These are phyloP conservation scores for Starmerella scarabaei DNA, from an alignment of 805 yeast genomes.

Conservation along the genomic window DNA sequence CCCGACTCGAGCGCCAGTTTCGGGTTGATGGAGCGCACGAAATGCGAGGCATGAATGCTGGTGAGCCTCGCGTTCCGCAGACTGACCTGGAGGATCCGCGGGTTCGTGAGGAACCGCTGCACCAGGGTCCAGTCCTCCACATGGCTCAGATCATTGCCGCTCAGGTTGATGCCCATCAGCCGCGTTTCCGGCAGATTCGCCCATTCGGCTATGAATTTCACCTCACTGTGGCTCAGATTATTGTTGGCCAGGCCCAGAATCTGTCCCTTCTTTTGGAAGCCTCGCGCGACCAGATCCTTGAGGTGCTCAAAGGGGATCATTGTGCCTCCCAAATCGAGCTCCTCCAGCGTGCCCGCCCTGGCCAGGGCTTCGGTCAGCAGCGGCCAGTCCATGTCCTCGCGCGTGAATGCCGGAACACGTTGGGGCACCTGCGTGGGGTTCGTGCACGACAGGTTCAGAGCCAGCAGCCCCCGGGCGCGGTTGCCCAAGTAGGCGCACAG, in stretches of 20 bases:
- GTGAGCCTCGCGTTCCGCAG: conserved; percentile 24
- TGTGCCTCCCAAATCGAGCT: conserved; percentile 66
- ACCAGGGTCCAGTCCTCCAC: conserved; percentile 19
- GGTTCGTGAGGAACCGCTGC: conserved; percentile 25
- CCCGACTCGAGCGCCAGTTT: conserved; percentile 41
- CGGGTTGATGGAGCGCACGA: conserved; percentile 26
- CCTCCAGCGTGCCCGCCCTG: conserved; percentile 65
- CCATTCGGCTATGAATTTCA: conserved; percentile 48
- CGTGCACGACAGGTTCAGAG: conserved; percentile 24
- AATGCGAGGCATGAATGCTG: conserved; percentile 7
- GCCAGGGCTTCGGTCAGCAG: conserved; percentile 56
- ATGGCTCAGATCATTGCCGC: conserved; percentile 52
- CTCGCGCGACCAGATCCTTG: conserved; percentile 44
- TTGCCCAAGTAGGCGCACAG: conserved; percentile 58
- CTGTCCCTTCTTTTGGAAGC: conserved; percentile 41
- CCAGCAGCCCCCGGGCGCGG: conserved; percentile 34
- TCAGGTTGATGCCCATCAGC: conserved; percentile 65
- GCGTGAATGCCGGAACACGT: conserved; percentile 26
- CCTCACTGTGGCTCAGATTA: conserved; percentile 47
- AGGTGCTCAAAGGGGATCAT: conserved; percentile 39
- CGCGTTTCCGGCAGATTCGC: conserved; percentile 31
- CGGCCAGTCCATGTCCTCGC: conserved; percentile 76
- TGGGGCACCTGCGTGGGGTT: conserved; percentile 17
- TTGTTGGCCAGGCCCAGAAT: conserved; percentile 70
- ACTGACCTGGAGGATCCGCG: conserved; percentile 47